These are phyloP conservation scores for Penicillium sp. DNA, from an alignment of 2,329 filamentous ascomycete genomes.

Conservation along the genomic window DNA sequence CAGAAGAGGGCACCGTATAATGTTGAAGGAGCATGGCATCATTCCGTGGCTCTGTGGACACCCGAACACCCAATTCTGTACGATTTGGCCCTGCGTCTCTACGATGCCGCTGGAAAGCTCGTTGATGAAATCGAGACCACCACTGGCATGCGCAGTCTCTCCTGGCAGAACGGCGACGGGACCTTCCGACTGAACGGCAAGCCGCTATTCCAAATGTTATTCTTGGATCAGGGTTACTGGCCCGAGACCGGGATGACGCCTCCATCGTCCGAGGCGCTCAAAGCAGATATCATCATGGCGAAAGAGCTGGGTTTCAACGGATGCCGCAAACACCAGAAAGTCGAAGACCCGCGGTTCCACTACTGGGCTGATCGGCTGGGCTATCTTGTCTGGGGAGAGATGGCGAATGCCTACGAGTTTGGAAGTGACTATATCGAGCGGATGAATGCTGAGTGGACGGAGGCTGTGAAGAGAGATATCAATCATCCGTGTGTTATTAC, in stretches of 20 bases:
- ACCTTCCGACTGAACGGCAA: constrained; percentile 67
- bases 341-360: constrained; percentile 68
- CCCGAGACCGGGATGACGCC: constrained; percentile 68
- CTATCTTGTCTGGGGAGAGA: constrained; percentile 69
- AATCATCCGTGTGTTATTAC: constrained; percentile 66
- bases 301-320: constrained; percentile 70
- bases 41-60: constrained; percentile 67
- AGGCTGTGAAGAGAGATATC: constrained; percentile 63
- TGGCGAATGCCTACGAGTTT: constrained; percentile 68
- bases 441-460: constrained; percentile 66
- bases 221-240: constrained; percentile 72
- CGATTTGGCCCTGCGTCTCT: constrained; percentile 59
- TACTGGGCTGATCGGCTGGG: constrained; percentile 67
- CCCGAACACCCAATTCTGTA: constrained; percentile 66
- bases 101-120: constrained; percentile 31
- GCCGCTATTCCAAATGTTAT: constrained; percentile 67
- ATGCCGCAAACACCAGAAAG: constrained; percentile 67
- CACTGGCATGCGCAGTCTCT: constrained; percentile 61
- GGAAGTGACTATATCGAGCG: constrained; percentile 59
- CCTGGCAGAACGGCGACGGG: constrained; percentile 60
- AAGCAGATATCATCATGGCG: constrained; percentile 63
- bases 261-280: constrained; percentile 66
- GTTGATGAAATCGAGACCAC: constrained; percentile 60
- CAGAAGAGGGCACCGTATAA: constrained; percentile 31
- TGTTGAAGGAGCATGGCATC: constrained; percentile 55